Evolutionary conservation across 208 protist genomes (phyloP), one percentile per base, ranked within the genome.

Genomic region (Acanthamoeba triangularis): DNA sequence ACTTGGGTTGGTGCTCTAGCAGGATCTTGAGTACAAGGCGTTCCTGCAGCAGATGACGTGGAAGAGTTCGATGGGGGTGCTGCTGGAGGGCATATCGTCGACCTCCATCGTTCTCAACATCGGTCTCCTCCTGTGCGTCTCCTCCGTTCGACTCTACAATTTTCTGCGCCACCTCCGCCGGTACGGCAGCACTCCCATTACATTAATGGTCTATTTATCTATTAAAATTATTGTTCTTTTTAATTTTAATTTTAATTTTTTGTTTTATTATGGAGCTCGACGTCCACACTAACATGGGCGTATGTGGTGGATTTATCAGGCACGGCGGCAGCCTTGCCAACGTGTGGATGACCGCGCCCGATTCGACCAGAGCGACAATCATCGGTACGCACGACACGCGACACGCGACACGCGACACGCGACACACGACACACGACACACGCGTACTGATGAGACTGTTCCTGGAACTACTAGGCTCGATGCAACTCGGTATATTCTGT

Each of bases 291-390:
- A 28, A 28, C 59, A 16, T 65, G 14, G 1, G 25, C 3, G 20
- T n/a, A n/a, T 16, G 14, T 1, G 59, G 25, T n/a, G 20, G 59
- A 16, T 65, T 65, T 65, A 76, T 18, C 67, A 76, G 41, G 69
- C 25, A 78, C 14, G 41, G 76, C 10, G 76, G 76, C 47, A 85
- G 76, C 76, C 76, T 85, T 16, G 76, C 41, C 41, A 30, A 85
- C 76, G 76, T 85, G 44, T 85, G 76, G 76, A 47, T 18, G 41
- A 30, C 76, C 25, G 76, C 76, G 5, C 47, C 76, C 41, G 76
- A 85, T 25, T 85, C 76, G 8, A 85, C 76, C 23, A 49, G 76
- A 56, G 76, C 76, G 11, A 85, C 76, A 13, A 85, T 85, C 44
- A 52, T 85, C 18, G 76, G 76, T 49, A 30, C 35, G 72, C 11